Conservation (phyloP, 441 rosid species). For the Capsella rubella region DNA sequence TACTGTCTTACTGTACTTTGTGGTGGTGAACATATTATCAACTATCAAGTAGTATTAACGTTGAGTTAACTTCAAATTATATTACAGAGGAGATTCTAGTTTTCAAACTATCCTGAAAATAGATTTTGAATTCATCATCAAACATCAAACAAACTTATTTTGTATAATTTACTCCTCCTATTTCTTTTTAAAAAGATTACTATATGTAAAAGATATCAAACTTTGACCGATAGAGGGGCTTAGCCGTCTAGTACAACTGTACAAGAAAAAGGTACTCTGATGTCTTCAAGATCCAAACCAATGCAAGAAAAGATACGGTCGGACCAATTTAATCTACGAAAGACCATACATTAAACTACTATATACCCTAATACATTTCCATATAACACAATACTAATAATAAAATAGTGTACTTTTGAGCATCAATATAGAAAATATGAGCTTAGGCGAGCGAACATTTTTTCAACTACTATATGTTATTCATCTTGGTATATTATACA, state of each 20-base stretch:
- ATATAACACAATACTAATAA: background rate
- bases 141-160: background rate
- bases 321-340: conserved; percentile 16
- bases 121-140: background rate
- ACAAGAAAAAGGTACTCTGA: conserved; percentile 3
- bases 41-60: background rate
- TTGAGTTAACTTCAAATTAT: background rate
- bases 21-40: background rate
- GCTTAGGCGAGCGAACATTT: background rate
- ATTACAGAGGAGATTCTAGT: background rate
- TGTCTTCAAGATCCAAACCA: conserved; percentile 8
- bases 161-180: background rate
- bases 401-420: background rate
- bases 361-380: background rate
- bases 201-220: background rate
- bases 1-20: no score
- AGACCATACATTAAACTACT: background rate
- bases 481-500: background rate
- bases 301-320: conserved; percentile 1
- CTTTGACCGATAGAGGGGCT: conserved; percentile 33
- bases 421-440: background rate
- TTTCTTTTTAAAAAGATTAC: no score
- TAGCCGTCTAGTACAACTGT: conserved; percentile 30
- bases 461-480: background rate
- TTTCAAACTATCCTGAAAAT: background rate